Evolutionary conservation across 2,329 filamentous ascomycete genomes (phyloP), one percentile per base, ranked within the genome.

Genomic region (Cryoendolithus antarcticus): DNA sequence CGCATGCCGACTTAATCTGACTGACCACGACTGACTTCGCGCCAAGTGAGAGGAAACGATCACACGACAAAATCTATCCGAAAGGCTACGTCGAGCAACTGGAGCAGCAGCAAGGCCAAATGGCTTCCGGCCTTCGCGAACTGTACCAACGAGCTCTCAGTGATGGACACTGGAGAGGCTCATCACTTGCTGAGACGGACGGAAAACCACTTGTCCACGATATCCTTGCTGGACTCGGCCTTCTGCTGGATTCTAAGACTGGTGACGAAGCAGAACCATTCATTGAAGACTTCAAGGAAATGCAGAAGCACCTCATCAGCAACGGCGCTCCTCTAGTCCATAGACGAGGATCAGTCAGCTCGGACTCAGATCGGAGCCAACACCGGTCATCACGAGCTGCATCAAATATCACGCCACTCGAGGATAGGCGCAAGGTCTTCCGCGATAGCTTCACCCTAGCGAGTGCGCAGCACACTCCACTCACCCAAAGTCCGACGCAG

Each of bases 61-160:
- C 71, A 5, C 74, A 77, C 50, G 75, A 80, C 58, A 79, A 78
- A 57, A 70, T 77, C 34, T 78, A 79, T 56, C 75, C 75, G n/a
- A 80, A 78, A 62, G 75, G 75, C 70, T 79, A 54, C 32, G 74
- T 79, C 24, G 75, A 80, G 56, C 77, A 78, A 73, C 67, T 80
- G 36, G 75, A 80, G 52, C 74, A 77, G 51, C 75, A 80, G 62
- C 75, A 79, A 56, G 57, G 62, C 12, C 75, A 77, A 60, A 64
- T 80, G 4, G 74, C 79, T 24, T 62, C 70, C 39, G 75, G 72
- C 32, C 64, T 79, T 4, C 72, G 75, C 53, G 71, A 76, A 55
- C 61, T 78, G 34, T 79, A 79, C 56, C 66, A 63, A 45, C 65
- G 71, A 38, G 53, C 70, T 27, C 59, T 65, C 27, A 63, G 63